Evolutionary conservation across 2,329 filamentous ascomycete species (phyloP), one percentile per base, ranked within the genome.

Genomic region (Chaetoscypha palmicola): DNA sequence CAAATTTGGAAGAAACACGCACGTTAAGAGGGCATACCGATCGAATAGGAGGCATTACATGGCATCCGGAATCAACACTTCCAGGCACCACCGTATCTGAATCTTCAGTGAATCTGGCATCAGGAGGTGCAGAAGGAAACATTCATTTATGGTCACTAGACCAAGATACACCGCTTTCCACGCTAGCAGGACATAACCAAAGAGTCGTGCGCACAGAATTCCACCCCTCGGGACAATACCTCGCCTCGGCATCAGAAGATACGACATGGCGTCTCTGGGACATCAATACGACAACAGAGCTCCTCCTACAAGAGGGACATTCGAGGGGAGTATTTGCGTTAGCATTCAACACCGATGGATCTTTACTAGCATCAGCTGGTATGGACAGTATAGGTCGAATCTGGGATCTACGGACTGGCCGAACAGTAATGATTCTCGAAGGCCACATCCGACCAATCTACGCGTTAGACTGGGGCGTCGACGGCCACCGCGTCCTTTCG

Each of bases 231-330:
- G 91, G 91, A 3, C 76, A 76, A 49, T 97, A 91, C 59, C 71
- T 97, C 4, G 92, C 91, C 4, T 95, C 90, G 1, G 92, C 92
- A 5, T 95, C 89, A 0, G 92, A 92, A 58, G 92, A 98, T 62
- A 95, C 89, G 2, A 95, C 92, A 0, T 98, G 92, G 92, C 80
- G 91, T 34, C 71, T 98, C 24, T 98, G 92, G 91, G 91, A 97
- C 62, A 79, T 97, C 1, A 81, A 87, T 54, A 92, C 84, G 0
- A 86, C 81, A 0, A 82, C 82, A 2, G 90, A 97, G 60, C 68
- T 97, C 1, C 72, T 94, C 1, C 72, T 94, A 1, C 92, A 98
- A 64, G 91, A 97, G 66, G 92, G 92, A 1, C 92, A 98, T 63
- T 94, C 89, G 8, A 80, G 91, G 43, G 92, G 94, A 49, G 92